Evolutionary conservation across 2,329 filamentous ascomycete genomes (phyloP).

Genomic region (Phoma herbarum): DNA sequence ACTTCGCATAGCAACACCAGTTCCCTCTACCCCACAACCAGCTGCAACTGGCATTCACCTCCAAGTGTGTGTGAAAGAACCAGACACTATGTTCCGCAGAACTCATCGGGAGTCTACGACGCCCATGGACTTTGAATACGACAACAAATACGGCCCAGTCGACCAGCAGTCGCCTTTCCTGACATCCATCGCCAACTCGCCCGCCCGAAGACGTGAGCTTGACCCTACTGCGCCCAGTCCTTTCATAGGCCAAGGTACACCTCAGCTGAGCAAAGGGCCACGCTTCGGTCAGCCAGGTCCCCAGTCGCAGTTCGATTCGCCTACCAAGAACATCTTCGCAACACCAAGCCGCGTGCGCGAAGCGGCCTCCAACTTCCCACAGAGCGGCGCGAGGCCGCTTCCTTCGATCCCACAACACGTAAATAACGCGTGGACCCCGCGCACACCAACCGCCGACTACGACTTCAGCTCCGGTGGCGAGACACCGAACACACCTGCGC

Average conservation of each 20-base stretch:
- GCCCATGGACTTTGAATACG: slow-evolving; percentile 65
- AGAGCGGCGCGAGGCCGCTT: slow-evolving; percentile 49
- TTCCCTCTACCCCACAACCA: slow-evolving; percentile 19
- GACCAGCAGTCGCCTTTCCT: slow-evolving; percentile 60
- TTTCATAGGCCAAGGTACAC: slow-evolving; percentile 19
- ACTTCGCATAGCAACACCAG: slow-evolving; percentile 18
- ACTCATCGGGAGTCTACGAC: slow-evolving; percentile 51
- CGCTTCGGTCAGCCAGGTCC: slow-evolving; percentile 33
- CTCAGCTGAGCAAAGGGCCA: slow-evolving; percentile 15
- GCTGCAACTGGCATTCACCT: slow-evolving; percentile 4
- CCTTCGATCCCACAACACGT: slow-evolving; percentile 47
- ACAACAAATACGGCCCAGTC: slow-evolving; percentile 57
- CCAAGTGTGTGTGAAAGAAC: background rate
- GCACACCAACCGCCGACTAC: slow-evolving; percentile 48
- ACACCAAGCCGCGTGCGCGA: slow-evolving; percentile 56
- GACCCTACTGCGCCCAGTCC: slow-evolving; percentile 11
- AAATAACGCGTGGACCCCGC: slow-evolving; percentile 48
- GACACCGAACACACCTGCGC: slow-evolving; percentile 57
- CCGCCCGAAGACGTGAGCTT: slow-evolving; percentile 52
- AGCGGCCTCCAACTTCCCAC: slow-evolving; percentile 59
- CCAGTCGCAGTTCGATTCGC: slow-evolving; percentile 54
- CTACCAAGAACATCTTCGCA: slow-evolving; percentile 56
- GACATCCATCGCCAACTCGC: slow-evolving; percentile 39
- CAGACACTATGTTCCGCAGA: slow-evolving; percentile 36
- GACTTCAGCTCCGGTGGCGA: slow-evolving; percentile 60